These are phyloP conservation scores for Pittosporum tobira DNA, from an alignment of 129 eudicot species.

Conservation along the genomic window DNA sequence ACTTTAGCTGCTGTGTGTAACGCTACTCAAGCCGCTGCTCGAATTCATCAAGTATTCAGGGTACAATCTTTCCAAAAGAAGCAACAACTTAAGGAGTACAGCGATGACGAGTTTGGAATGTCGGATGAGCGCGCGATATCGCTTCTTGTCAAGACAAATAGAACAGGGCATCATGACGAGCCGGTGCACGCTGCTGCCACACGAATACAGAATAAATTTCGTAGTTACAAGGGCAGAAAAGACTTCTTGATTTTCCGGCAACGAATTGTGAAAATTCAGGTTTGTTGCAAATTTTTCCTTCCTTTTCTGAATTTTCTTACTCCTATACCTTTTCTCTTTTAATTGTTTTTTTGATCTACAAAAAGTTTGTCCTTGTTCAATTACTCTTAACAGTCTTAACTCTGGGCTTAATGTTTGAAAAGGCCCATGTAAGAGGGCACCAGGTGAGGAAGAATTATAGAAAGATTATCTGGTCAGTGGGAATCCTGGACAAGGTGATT, in stretches of 20 bases:
- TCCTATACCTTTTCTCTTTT: not conserved
- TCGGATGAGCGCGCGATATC: conserved; percentile 74
- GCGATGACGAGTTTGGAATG: conserved; percentile 46
- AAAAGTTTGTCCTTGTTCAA: not conserved
- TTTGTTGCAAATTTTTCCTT: conserved; percentile 8
- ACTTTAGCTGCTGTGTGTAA: conserved; percentile 91
- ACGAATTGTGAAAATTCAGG: conserved; percentile 91
- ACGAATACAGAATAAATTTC: conserved; percentile 79
- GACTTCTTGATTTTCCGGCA: conserved; percentile 76
- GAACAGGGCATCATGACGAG: conserved; percentile 53
- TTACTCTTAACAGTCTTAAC: conserved; percentile 3
- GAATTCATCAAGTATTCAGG: conserved; percentile 86
- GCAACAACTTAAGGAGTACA: conserved; percentile 63
- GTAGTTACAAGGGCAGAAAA: conserved; percentile 81
- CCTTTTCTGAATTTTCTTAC: not conserved
- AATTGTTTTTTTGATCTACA: not conserved
- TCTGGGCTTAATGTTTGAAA: not conserved
- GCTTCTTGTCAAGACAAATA: conserved; percentile 52
- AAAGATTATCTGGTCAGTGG: conserved; percentile 91
- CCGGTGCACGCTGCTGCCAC: conserved; percentile 81
- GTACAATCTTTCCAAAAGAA: conserved; percentile 87
- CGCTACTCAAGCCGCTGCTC: conserved; percentile 96
- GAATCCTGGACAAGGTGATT: conserved; percentile 87
- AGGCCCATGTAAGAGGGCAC: conserved; percentile 98
- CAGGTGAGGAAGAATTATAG: conserved; percentile 88